Conservation (phyloP, 2,329 filamentous ascomycete genomes). For the Coniochaeta ligniaria region DNA sequence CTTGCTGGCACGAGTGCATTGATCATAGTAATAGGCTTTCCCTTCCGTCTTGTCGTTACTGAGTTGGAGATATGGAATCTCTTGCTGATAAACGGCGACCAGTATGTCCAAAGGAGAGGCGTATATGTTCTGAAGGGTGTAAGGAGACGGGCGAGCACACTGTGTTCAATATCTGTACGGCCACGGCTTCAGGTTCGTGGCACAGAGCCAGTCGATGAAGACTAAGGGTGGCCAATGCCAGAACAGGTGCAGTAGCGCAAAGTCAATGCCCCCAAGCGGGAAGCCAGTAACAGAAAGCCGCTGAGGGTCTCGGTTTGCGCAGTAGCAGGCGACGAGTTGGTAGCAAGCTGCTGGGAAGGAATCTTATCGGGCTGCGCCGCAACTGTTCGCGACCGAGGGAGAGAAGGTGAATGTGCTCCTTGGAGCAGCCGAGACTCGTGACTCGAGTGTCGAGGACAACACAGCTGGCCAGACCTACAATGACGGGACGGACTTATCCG, state of each 20-base stretch:
- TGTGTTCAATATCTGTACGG: neutral
- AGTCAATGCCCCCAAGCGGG: neutral
- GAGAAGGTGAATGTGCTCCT: neutral
- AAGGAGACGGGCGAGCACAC: neutral
- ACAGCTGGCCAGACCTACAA: neutral
- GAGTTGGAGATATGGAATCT: no score
- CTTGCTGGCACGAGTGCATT: neutral
- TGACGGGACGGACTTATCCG: conserved; percentile 11
- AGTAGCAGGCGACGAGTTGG: neutral
- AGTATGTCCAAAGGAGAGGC: no score
- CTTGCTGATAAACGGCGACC: no score
- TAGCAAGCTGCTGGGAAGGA: neutral
- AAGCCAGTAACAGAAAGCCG: neutral
- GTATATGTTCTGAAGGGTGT: neutral
- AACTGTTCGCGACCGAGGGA: neutral
- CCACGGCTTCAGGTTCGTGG: no score
- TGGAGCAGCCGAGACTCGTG: neutral
- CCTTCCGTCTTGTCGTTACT: neutral
- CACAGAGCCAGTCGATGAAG: no score
- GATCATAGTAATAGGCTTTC: neutral
- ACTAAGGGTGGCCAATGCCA: neutral
- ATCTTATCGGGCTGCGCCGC: neutral
- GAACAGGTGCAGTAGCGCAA: neutral
- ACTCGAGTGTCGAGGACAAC: neutral
- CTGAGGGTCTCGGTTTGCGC: neutral